A percentile compares a stretch with the other conserved stretches of the same genome.
phyloP scores from a whole-genome alignment of 305 asterid genomes.

The Vinca major region DNA sequence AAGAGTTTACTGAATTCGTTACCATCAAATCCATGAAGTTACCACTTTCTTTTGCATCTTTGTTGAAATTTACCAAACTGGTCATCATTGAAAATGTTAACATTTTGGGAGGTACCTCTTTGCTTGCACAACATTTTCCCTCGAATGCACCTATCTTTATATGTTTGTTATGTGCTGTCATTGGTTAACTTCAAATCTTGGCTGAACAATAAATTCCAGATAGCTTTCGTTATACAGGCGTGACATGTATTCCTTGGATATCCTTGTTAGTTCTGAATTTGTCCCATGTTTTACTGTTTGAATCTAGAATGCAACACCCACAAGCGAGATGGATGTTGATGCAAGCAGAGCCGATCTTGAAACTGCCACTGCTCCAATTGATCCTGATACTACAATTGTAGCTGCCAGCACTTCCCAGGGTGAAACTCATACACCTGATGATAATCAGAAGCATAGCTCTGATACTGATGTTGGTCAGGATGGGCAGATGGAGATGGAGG shows the following conservation, averaged over 20 bases:
- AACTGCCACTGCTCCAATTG: slow-evolving; percentile 38
- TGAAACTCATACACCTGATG: slow-evolving; percentile 63
- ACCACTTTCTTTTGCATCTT: no score
- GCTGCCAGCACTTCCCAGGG: slow-evolving; percentile 45
- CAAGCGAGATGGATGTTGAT: slow-evolving; percentile 49
- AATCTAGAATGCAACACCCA: slow-evolving; percentile 41
- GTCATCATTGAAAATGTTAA: no score
- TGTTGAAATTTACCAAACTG: no score
- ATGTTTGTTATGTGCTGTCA: not conserved
- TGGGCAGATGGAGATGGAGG: slow-evolving; percentile 50
- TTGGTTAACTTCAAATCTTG: not conserved
- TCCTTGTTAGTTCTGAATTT: not conserved
- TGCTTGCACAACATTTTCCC: no score
- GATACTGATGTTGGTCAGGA: slow-evolving; percentile 56
- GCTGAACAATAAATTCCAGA: not conserved
- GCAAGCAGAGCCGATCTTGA: slow-evolving; percentile 50
- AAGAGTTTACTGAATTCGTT: no score
- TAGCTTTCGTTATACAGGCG: not conserved
- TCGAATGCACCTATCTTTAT: not conserved
- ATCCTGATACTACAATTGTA: slow-evolving; percentile 35
- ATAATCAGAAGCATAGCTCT: slow-evolving; percentile 51
- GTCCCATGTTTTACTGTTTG: slow-evolving; percentile 3
- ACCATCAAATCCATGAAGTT: no score
- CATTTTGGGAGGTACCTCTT: no score
- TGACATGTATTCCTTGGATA: not conserved